These are phyloP conservation scores for Nissolia schottii DNA, from an alignment of 306 rosid species.

Conservation along the genomic window DNA sequence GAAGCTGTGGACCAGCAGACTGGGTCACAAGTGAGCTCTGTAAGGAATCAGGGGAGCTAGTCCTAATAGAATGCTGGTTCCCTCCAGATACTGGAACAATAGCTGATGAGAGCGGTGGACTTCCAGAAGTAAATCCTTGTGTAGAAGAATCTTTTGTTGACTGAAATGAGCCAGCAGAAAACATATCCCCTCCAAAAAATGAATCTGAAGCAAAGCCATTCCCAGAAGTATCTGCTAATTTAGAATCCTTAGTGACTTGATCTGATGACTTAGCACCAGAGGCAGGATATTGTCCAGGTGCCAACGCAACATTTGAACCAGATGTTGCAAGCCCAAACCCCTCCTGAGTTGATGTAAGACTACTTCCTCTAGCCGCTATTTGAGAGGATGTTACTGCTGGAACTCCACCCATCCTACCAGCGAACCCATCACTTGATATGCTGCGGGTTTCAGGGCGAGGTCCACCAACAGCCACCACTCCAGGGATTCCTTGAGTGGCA, in stretches of 20 bases:
- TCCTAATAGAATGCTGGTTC: conserved; percentile 45
- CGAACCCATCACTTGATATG: conserved; percentile 43
- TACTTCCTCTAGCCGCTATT: conserved; percentile 40
- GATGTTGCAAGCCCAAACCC: conserved; percentile 51
- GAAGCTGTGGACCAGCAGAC: conserved; percentile 52
- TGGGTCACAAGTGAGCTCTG: conserved; percentile 49
- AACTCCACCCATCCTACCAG: conserved; percentile 47
- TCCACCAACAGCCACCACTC: conserved; percentile 34
- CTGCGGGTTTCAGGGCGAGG: conserved; percentile 31
- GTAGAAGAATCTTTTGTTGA: conserved; percentile 52
- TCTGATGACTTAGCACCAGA: conserved; percentile 45
- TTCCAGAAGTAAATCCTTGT: conserved; percentile 39
- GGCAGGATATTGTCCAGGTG: conserved; percentile 48
- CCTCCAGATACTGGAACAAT: conserved; percentile 49
- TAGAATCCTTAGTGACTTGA: conserved; percentile 45
- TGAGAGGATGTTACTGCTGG: conserved; percentile 36
- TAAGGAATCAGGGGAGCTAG: conserved; percentile 38
- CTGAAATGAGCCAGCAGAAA: conserved; percentile 59
- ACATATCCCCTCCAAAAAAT: conserved; percentile 66
- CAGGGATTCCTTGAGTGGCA: conserved; percentile 48
- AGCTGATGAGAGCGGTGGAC: conserved; percentile 41
- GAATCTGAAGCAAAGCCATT: conserved; percentile 66
- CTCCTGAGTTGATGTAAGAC: conserved; percentile 41
- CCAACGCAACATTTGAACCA: conserved; percentile 46
- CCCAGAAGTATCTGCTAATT: conserved; percentile 37